These are phyloP conservation scores for Parachaetomium inaequale DNA, from an alignment of 495 filamentous ascomycete genomes.

Conservation along the genomic window DNA sequence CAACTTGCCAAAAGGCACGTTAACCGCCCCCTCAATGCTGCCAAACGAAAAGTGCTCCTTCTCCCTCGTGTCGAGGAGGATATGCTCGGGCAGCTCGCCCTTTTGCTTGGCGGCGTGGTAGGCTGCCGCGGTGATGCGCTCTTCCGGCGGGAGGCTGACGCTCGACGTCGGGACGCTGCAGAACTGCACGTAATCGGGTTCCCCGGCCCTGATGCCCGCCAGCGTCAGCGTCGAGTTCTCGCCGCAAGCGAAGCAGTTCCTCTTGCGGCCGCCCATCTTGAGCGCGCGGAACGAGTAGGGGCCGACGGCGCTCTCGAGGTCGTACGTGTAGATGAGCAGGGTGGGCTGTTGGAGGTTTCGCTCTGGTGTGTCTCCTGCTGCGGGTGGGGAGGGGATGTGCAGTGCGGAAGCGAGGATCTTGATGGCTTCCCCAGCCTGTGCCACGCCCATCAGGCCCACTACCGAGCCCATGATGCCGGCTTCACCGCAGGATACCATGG, in stretches of 20 bases:
- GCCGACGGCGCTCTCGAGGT: conserved; percentile 35
- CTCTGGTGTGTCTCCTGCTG: background rate
- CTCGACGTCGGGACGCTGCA: conserved; percentile 50
- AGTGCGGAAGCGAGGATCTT: conserved; percentile 61
- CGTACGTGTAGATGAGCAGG: conserved; percentile 71
- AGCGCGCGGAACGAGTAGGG: conserved; percentile 69
- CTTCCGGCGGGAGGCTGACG: conserved; percentile 46
- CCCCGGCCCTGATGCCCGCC: conserved; percentile 58
- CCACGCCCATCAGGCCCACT: conserved; percentile 88
- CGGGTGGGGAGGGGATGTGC: conserved; percentile 14
- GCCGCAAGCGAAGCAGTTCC: conserved; percentile 73
- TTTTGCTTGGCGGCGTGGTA: conserved; percentile 40
- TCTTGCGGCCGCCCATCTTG: conserved; percentile 61
- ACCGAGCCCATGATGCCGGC: conserved; percentile 89
- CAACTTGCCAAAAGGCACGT: conserved; percentile 67
- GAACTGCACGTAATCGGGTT: conserved; percentile 73
- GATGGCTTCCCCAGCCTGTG: conserved; percentile 86
- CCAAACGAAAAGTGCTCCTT: conserved; percentile 81
- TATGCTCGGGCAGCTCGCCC: conserved; percentile 36
- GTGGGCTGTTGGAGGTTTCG: conserved; percentile 35
- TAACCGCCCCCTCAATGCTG: conserved; percentile 66
- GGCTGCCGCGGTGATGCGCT: conserved; percentile 59
- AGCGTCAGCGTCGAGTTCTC: conserved; percentile 54
- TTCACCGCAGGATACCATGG: conserved; percentile 79
- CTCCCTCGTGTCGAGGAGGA: conserved; percentile 79